A percentile compares a stretch with the other conserved stretches of the same genome.
These are phyloP conservation scores for Karstenula rhodostoma DNA, from an alignment of 2,329 filamentous ascomycete species.

Conservation along the genomic window DNA sequence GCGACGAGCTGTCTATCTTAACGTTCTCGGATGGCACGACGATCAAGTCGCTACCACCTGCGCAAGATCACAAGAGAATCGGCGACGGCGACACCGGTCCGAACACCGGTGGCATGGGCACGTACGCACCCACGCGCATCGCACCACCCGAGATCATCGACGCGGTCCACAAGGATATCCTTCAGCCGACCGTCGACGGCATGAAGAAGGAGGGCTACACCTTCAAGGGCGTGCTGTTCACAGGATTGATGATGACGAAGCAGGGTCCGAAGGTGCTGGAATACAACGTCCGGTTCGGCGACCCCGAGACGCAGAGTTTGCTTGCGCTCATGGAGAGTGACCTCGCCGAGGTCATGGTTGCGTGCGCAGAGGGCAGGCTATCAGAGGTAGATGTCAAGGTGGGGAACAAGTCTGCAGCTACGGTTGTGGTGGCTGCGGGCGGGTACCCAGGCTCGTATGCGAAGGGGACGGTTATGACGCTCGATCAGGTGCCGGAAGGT, in stretches of 20 bases:
- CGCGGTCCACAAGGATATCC: constrained; percentile 78
- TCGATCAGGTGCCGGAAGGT: constrained; percentile 62
- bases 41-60: constrained; percentile 80
- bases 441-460: constrained; percentile 86
- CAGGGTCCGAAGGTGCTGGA: constrained; percentile 83
- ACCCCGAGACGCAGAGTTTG: constrained; percentile 89
- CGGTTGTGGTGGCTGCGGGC: constrained; percentile 90
- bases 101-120: constrained; percentile 98
- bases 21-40: constrained; percentile 91
- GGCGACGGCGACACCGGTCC: constrained; percentile 89
- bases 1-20: constrained; percentile 90
- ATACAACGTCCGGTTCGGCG: constrained; percentile 93
- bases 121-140: constrained; percentile 78
- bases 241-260: constrained; percentile 91
- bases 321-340: constrained; percentile 85
- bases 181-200: constrained; percentile 89
- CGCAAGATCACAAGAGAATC: constrained; percentile 96
- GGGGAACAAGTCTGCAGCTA: constrained; percentile 77
- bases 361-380: constrained; percentile 79
- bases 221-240: constrained; percentile 77
- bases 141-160: constrained; percentile 71
- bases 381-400: constrained; percentile 73
- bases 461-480: constrained; percentile 73
- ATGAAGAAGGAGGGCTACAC: constrained; percentile 75
- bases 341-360: constrained; percentile 86